Evolutionary conservation across 805 yeast species (phyloP).

Genomic region (Sporopachydermia lactativora): DNA sequence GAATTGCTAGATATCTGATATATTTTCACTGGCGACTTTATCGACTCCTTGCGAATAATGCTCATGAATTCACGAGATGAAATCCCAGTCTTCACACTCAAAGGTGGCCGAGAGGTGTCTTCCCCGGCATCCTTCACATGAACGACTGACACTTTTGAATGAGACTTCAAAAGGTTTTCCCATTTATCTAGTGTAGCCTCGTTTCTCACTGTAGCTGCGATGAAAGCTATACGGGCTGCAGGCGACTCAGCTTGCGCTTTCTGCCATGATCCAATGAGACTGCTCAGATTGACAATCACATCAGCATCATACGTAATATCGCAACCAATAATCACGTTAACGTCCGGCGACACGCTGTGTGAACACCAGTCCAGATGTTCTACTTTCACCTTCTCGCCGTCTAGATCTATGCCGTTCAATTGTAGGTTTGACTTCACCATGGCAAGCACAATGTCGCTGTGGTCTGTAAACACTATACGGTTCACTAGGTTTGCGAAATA

Average conservation of each 20-base stretch:
- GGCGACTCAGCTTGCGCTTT: background rate
- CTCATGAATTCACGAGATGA: too few species aligned
- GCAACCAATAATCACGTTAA: background rate
- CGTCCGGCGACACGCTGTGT: background rate
- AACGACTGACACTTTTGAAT: background rate
- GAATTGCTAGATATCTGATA: background rate
- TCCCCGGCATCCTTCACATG: too few species aligned
- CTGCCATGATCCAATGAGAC: background rate
- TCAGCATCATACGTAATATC: constrained; percentile 1
- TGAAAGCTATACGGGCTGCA: background rate
- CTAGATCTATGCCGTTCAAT: background rate
- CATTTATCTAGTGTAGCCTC: background rate
- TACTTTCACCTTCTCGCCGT: background rate
- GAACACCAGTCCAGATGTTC: background rate
- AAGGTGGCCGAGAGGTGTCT: too few species aligned
- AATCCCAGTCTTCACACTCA: too few species aligned
- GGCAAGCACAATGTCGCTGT: background rate
- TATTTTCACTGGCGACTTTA: background rate
- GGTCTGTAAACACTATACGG: background rate
- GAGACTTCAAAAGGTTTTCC: background rate
- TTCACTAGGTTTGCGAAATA: background rate
- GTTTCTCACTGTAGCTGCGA: background rate
- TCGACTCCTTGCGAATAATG: background rate
- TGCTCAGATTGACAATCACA: background rate
- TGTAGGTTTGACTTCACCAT: background rate